Base-by-base conservation (phyloP, 495 filamentous ascomycete species). In the Penicillium paxilli region DNA sequence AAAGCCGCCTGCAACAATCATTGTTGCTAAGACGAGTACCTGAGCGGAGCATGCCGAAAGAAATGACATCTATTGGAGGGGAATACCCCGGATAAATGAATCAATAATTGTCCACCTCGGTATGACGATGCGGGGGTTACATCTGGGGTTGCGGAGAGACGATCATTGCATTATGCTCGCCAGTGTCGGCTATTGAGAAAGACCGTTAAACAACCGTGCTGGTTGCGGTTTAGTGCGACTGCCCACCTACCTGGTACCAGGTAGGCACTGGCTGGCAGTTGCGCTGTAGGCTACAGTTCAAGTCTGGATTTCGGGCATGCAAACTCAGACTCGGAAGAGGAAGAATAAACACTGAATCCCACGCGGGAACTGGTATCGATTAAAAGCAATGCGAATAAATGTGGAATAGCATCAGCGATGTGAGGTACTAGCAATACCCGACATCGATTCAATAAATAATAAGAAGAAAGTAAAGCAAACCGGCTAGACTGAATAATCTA, bases 401-500 rank as follows among this genome's bases (percentile, higher is more conserved):
- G 23, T 45, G 30, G 19, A 35, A 52, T 20, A 16, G 41, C 22
- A 22, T 46, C 7, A 23, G 40, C 44, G 38, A 17, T 35, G 22
- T 14, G 4, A 12, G n/a, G 16, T n/a, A 32, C 35, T 16, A 5
- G n/a, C 26, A 30, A 28, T 23, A 32, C 32, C 37, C 20, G 8
- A 20, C 42, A 22, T 20, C 28, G 10, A 44, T 33, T 47, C 42
- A 38, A 19, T 20, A 35, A 51, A 19, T 44, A 26, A 37, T 30
- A 45, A 38, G 35, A 49, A 32, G 26, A 51, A 49, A 44, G 51
- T 22, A 19, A 50, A 49, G 21, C 20, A 49, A 44, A 16, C 49
- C 24, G 48, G 59, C 46, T 24, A 47, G 44, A 53, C 35, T 44
- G 26, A 61, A 55, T 64, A 67, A 71, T 64, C 56, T 60, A 71